phyloP scores from a whole-genome alignment of 306 rosid genomes.

The Trifolium fragiferum region DNA sequence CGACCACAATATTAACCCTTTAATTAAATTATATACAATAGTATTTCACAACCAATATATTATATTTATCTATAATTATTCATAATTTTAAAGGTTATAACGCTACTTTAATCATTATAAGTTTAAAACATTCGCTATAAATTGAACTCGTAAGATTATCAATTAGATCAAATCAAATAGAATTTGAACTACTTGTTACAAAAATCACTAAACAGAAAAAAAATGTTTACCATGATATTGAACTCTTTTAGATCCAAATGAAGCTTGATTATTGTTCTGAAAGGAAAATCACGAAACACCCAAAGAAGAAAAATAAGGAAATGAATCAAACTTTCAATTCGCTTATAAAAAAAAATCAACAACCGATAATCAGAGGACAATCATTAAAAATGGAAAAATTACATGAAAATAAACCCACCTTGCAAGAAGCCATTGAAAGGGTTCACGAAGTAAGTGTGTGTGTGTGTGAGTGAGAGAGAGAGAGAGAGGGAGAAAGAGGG shows the following conservation, averaged over 20 bases:
- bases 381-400: background rate
- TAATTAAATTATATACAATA: background rate
- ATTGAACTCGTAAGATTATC: too few species aligned
- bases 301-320: background rate
- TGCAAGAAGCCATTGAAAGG: too few species aligned
- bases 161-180: background rate
- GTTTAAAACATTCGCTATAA: background rate
- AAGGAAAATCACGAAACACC: conserved; percentile 1
- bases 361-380: background rate
- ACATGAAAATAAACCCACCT: background rate
- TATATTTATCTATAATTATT: background rate
- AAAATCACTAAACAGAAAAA: background rate
- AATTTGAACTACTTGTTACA: background rate
- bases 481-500: too few species aligned
- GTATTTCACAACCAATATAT: background rate
- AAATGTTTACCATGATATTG: conserved; percentile 48
- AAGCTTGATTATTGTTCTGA: conserved; percentile 51
- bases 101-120: background rate
- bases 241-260: conserved; percentile 54
- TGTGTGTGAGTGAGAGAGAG: too few species aligned
- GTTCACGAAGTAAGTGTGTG: too few species aligned
- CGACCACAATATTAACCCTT: background rate
- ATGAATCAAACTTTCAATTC: background rate
- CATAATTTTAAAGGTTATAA: background rate
- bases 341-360: too few species aligned